Base-by-base conservation (phyloP, 306 rosid species). In the Cicer yamashitae region DNA sequence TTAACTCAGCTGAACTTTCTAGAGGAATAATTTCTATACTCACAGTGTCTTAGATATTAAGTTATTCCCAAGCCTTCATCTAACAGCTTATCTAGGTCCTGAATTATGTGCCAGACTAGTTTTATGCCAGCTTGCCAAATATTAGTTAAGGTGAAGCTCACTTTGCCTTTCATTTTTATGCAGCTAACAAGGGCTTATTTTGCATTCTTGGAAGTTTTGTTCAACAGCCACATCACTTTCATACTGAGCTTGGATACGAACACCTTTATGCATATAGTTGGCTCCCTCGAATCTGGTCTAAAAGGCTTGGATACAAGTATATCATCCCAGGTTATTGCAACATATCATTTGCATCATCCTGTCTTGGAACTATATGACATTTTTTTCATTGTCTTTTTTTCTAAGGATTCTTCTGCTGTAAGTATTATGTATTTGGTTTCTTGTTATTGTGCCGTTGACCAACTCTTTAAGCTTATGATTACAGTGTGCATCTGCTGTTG, bases 401-500 rank as follows among this genome's bases (percentile, higher is more conserved):
- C 39, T 6, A 43, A 48, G 44, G 51, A 65, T 66, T 59, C 53
- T 38, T 52, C 22, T 63, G 56, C 67, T 13, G 6, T 45, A 8
- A 59, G 48, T 62, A 41, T 56, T 50, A 52, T 38, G 58, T 14
- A 45, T 82, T 86, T 68, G 46, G 34, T 71, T 75, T 75, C 38
- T 44, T 20, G 22, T 78, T 60, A 65, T 30, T 54, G 43, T 78
- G 80, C 67, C 62, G 62, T 71, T 74, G 43, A 39, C 67, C 53
- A 56, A 77, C 67, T 68, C 60, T 57, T 37, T 60, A 14, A 73
- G 78, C 74, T 65, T 83, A 75, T 59, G 65, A 52, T 76, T 80
- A 67, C 97, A 96, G 99, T 96, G 98, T 85, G 99, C 99, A 48
- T 96, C 99, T 41, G 91, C 99, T 83, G 93, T 96, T 64, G 99